Conservation (phyloP, 2,329 filamentous ascomycete genomes). For the Penicillium sp. region DNA sequence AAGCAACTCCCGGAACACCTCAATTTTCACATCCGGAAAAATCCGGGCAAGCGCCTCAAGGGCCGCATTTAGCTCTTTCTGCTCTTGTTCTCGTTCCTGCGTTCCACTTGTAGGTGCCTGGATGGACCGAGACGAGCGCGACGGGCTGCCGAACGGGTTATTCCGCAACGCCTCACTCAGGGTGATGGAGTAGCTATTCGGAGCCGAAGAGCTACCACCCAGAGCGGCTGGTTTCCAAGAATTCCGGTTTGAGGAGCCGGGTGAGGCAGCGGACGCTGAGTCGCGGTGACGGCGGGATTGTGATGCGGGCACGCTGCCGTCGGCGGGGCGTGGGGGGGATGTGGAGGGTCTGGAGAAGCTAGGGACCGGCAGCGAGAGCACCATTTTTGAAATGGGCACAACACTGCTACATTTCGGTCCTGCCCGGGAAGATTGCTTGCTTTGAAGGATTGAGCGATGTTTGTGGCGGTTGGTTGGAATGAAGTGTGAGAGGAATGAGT, state of each 20-base stretch:
- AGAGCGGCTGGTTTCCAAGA: slow-evolving; percentile 12
- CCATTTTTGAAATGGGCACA: slow-evolving; percentile 30
- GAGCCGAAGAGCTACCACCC: slow-evolving; percentile 15
- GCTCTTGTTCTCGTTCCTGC: slow-evolving; percentile 36
- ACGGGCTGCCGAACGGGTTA: slow-evolving; percentile 43
- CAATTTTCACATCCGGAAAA: slow-evolving; percentile 49
- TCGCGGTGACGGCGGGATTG: slow-evolving; percentile 15
- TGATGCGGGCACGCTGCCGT: slow-evolving; percentile 18
- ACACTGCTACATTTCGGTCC: slow-evolving; percentile 35
- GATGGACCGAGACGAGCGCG: slow-evolving; percentile 27
- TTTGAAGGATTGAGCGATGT: background rate
- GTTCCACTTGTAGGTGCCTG: slow-evolving; percentile 16
- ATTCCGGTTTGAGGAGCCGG: slow-evolving; percentile 15
- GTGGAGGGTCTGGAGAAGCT: slow-evolving; percentile 35
- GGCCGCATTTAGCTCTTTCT: slow-evolving; percentile 44
- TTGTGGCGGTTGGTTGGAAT: slow-evolving; percentile 5
- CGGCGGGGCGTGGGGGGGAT: slow-evolving; percentile 30
- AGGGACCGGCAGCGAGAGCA: slow-evolving; percentile 40
- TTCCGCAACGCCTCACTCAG: slow-evolving; percentile 46
- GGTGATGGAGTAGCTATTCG: slow-evolving; percentile 33
- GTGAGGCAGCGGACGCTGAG: slow-evolving; percentile 16
- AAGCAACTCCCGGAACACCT: slow-evolving; percentile 50
- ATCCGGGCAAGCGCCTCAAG: slow-evolving; percentile 42
- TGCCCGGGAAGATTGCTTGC: background rate
- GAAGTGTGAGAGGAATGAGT: background rate